Base-by-base conservation (phyloP, 768 basidiomycete species). In the Mycena crocata region DNA sequence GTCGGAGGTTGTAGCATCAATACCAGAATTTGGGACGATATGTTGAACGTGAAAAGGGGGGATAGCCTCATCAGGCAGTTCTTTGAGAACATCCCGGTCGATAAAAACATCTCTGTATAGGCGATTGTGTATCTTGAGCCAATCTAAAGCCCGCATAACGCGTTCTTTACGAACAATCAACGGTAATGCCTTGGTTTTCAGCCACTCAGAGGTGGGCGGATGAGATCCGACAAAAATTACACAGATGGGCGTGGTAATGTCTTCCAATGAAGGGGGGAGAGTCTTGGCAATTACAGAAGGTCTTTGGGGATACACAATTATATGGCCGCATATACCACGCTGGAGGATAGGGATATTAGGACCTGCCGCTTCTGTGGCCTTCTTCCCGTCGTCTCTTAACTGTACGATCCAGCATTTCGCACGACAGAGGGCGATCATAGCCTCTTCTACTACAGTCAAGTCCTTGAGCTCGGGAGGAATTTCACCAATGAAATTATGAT, bases 1-100 rank as follows among this genome's bases (percentile, higher is more conserved):
- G 5, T 75, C 75, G 57, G 66, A 76, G 15, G 58, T 60, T 7
- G 58, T 14, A 17, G 58, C 34, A 17, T 60, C 58, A 32, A 46
- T 60, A 12, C 40, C 58, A 19, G 44, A 21, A 24, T 2, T 45
- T 3, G 62, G 62, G 8, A 24, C 19, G 19, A 64, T 26, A 57
- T 64, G 54, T 37, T 64, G 35, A 57, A 64, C 40, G 19, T 28
- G 34, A 31, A 56, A 64, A 14, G 62, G 62, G 8, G 57, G 52
- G 30, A 56, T 35, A 37, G 62, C 54, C 5, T 31, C 19, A 15
- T 49, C 42, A 35, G 28, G 52, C 13, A 23, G 35, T 21, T 21
- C 40, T 17, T 42, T 21, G 40, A 42, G 17, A 9, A 31, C n/a
- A 55, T 12, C 8, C 30, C 19, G n/a, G 24, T 55, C 28, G 17